phyloP scores from a whole-genome alignment of 2,329 filamentous ascomycete genomes.

The Fusarium gaditjirri region DNA sequence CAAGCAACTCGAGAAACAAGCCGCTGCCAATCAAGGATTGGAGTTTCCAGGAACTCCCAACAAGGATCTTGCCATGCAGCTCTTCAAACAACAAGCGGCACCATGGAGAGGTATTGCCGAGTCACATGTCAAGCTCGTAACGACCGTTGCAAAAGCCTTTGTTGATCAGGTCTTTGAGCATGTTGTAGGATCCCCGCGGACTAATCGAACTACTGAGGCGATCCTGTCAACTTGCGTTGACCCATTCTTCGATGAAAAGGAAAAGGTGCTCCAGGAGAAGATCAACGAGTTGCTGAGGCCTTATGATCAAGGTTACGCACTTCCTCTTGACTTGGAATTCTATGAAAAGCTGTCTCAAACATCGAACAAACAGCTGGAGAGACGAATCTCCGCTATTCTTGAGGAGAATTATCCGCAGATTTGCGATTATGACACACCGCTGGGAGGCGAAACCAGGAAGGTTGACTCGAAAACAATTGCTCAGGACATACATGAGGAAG shows the following conservation, averaged over 20 bases:
- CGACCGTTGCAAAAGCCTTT: conserved; percentile 47
- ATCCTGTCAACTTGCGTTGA: conserved; percentile 44
- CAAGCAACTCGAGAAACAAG: conserved; percentile 1
- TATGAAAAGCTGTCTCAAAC: background rate
- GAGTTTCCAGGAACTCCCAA: conserved; percentile 55
- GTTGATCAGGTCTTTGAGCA: conserved; percentile 51
- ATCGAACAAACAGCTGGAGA: background rate
- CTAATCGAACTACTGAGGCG: conserved; percentile 30
- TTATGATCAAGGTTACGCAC: conserved; percentile 47
- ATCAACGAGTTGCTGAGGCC: conserved; percentile 54
- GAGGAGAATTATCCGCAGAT: background rate
- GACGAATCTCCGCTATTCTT: background rate
- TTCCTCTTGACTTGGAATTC: conserved; percentile 48
- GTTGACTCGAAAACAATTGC: background rate
- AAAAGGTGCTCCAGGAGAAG: conserved; percentile 42
- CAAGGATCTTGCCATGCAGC: conserved; percentile 49
- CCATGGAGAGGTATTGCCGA: conserved; percentile 54
- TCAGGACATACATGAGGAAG: background rate
- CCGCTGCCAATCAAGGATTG: conserved; percentile 50
- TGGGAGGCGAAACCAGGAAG: background rate
- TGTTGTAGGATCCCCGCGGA: conserved; percentile 40
- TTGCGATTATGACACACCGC: background rate
- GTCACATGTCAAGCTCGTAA: conserved; percentile 49
- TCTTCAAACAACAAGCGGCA: conserved; percentile 53
- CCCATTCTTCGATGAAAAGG: conserved; percentile 50